Conservation (phyloP, 2,329 filamentous ascomycete genomes). For the Fusarium avenaceum region DNA sequence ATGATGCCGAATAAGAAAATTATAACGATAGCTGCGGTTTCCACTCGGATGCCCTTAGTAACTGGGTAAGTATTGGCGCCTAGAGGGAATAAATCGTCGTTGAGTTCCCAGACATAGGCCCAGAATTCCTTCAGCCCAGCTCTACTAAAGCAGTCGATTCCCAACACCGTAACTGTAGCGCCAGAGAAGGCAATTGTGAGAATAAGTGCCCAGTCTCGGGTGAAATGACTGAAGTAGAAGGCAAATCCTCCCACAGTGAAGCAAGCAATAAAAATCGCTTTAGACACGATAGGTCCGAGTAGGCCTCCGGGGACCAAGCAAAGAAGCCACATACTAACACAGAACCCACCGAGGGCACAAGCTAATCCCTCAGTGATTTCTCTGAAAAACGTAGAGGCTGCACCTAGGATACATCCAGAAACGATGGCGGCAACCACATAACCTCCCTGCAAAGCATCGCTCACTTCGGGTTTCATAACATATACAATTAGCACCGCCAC, state of each 20-base stretch:
- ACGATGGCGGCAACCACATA: constrained; percentile 85
- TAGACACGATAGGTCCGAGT: constrained; percentile 71
- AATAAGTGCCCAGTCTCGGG: constrained; percentile 83
- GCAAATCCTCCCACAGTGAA: constrained; percentile 77
- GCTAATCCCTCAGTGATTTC: constrained; percentile 87
- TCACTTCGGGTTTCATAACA: constrained; percentile 84
- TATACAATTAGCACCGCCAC: constrained; percentile 89
- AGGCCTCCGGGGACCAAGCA: constrained; percentile 82
- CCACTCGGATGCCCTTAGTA: constrained; percentile 87
- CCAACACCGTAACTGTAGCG: constrained; percentile 82
- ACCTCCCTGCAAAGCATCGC: constrained; percentile 82
- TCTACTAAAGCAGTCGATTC: constrained; percentile 89
- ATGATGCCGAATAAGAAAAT: constrained; percentile 81
- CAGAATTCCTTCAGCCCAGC: constrained; percentile 97
- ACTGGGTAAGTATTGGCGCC: constrained; percentile 84
- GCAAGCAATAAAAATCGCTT: constrained; percentile 79
- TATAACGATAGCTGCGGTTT: constrained; percentile 82
- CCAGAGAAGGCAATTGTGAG: constrained; percentile 83
- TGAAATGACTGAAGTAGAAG: constrained; percentile 84
- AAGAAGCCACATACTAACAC: constrained; percentile 90
- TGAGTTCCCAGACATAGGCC: constrained; percentile 90
- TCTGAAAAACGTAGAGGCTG: constrained; percentile 79
- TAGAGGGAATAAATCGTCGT: constrained; percentile 83
- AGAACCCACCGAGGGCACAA: constrained; percentile 89
- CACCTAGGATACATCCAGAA: constrained; percentile 81